Percentiles rank a stretch among this genome's conserved stretches.
These are phyloP conservation scores for Symbiodinium natans DNA, from an alignment of 73 alveolate genomes.

Conservation along the genomic window DNA sequence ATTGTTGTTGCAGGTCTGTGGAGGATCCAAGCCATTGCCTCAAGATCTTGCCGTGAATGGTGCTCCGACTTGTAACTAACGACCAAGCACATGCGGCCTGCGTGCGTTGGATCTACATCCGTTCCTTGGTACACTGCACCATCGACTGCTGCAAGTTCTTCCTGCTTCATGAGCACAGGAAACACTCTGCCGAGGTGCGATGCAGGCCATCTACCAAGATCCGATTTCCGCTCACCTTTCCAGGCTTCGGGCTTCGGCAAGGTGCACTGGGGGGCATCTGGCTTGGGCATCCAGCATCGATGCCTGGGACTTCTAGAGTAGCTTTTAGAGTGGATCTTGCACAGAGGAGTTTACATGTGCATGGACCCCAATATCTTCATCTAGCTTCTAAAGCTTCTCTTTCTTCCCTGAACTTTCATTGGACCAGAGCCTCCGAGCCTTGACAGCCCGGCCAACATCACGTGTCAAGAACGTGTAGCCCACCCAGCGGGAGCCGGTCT, in stretches of 20 bases:
- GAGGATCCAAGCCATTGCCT: slow-evolving; percentile 76
- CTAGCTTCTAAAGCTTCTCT: no score
- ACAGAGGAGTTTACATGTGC: no score
- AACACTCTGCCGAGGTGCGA: no score
- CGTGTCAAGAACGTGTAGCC: slow-evolving; percentile 79
- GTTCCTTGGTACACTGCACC: no score
- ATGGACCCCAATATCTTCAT: no score
- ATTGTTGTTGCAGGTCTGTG: slow-evolving; percentile 45
- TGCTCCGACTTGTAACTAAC: background rate
- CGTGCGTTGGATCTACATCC: slow-evolving; percentile 36
- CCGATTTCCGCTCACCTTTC: slow-evolving; percentile 23
- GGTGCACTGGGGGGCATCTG: no score
- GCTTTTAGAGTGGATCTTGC: no score
- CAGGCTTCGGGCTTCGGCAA: no score
- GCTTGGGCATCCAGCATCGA: no score
- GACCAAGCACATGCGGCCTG: background rate
- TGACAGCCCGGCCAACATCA: slow-evolving; percentile 59
- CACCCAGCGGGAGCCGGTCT: slow-evolving; percentile 73
- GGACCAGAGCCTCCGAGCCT: background rate
- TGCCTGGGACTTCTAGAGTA: background rate
- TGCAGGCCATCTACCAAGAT: slow-evolving; percentile 43
- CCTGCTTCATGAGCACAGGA: no score
- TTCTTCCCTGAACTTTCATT: no score
- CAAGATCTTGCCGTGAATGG: background rate
- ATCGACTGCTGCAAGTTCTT: no score